Evolutionary conservation across 2,329 filamentous ascomycete species (phyloP).

Genomic region (Stagonosporopsis tanaceti): DNA sequence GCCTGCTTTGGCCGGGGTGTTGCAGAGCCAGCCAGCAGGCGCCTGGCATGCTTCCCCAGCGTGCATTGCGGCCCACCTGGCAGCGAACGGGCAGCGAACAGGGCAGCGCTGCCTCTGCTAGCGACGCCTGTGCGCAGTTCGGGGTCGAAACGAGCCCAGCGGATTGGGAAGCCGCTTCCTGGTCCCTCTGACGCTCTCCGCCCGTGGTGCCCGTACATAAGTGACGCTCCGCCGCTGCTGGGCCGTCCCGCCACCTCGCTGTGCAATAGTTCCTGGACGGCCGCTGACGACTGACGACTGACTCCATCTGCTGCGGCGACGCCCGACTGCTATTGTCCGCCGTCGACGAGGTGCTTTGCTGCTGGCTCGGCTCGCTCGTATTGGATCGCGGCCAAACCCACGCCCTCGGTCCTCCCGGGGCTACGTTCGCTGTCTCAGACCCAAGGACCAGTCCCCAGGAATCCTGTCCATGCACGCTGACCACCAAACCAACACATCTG

Average conservation of each 20-base stretch:
- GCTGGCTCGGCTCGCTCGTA: slow-evolving; percentile 11
- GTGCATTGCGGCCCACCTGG: slow-evolving; percentile 25
- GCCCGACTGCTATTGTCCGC: neutral
- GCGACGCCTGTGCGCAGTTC: slow-evolving; percentile 40
- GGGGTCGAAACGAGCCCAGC: slow-evolving; percentile 37
- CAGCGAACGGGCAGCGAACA: slow-evolving; percentile 28
- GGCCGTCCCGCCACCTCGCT: slow-evolving; percentile 21
- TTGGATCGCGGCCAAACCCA: slow-evolving; percentile 23
- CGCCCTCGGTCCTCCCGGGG: slow-evolving; percentile 35
- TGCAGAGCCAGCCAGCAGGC: too few species aligned
- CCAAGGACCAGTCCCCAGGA: slow-evolving; percentile 36
- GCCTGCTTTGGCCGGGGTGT: too few species aligned
- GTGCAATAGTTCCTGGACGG: slow-evolving; percentile 19
- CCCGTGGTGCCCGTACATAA: slow-evolving; percentile 33
- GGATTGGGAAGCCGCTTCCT: slow-evolving; percentile 34
- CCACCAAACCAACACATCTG: slow-evolving; percentile 27
- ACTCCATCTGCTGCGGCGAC: slow-evolving; percentile 1
- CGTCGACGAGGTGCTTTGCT: neutral
- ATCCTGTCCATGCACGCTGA: slow-evolving; percentile 16
- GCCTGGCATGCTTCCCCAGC: slow-evolving; percentile 9
- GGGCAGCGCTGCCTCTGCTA: slow-evolving; percentile 30
- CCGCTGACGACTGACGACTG: slow-evolving; percentile 5
- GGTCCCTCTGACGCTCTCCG: slow-evolving; percentile 14
- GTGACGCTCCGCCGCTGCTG: slow-evolving; percentile 24
- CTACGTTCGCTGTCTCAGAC: slow-evolving; percentile 39